Evolutionary conservation across 768 basidiomycete species (phyloP), one percentile per base, ranked within the genome.

Genomic region (Panaeolus papilionaceus): DNA sequence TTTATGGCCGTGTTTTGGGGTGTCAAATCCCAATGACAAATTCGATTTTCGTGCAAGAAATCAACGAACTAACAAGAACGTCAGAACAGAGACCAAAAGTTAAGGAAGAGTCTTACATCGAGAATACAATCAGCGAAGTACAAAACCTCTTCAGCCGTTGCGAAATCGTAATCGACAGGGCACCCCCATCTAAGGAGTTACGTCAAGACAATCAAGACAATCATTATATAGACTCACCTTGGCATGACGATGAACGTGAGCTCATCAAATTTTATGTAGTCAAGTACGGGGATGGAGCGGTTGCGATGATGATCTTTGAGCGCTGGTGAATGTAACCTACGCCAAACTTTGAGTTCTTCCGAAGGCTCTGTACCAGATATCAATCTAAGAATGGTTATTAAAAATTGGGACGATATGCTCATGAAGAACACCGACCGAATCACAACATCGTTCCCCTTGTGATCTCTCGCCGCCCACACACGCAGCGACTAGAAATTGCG

Each of bases 201-300:
- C 7, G 18, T 37, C 4, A 45, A 39, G 8, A 33, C 3, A 12
- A 44, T 40, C 4, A 37, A 20, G 23, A 40, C 38, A 26, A 42
- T 26, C 33, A 49, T 20, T 20, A 12, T 38, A 20, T 38, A n/a
- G 58, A 33, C 5, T 23, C 33, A 72, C 72, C 68, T 62, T 10
- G 73, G 73, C 71, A 70, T 72, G 14, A 74, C 73, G 2, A 66
- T 68, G 37, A 72, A 74, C 0, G 66, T 51, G 9, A 70, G 49
- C n/a, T 62, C 65, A 33, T 70, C 68, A n/a, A 70, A 70, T 12
- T 44, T 62, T 2, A 72, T 11, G 26, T 64, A 73, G 3, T 73
- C 72, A 1, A 75, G 9, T 11, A 69, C 54, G 26, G 37, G 68
- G 2, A 73, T 70, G 1, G 74, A 71, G 62, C 71, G 71, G 58